Conservation (phyloP, 352 stramenopile species). For the Globisporangium apiculatum region DNA sequence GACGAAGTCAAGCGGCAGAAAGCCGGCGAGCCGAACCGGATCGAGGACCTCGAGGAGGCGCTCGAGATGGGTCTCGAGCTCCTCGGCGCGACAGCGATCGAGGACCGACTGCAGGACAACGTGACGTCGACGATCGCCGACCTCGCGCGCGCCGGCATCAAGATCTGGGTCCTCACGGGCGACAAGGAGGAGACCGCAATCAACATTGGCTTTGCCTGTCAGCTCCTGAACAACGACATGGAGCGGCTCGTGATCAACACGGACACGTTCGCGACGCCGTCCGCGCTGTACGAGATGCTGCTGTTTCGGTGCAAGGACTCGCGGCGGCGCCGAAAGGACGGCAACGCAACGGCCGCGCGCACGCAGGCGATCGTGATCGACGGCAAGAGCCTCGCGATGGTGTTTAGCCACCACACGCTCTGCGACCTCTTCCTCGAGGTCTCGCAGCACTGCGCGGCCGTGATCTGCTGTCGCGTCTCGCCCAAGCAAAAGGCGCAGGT, state of each 20-base stretch:
- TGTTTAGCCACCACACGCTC: slow-evolving; percentile 63
- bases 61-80: slow-evolving; percentile 68
- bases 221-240: slow-evolving; percentile 95
- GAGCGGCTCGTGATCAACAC: slow-evolving; percentile 80
- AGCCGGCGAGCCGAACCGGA: slow-evolving; percentile 49
- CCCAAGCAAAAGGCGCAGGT: slow-evolving; percentile 91
- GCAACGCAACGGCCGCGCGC: neutral
- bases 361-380: slow-evolving; percentile 70
- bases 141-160: slow-evolving; percentile 64
- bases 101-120: slow-evolving; percentile 74
- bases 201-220: slow-evolving; percentile 95
- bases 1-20: slow-evolving; percentile 57
- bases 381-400: slow-evolving; percentile 60
- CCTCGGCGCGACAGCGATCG: slow-evolving; percentile 73
- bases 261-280: slow-evolving; percentile 44
- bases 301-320: slow-evolving; percentile 34
- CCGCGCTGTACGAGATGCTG: slow-evolving; percentile 57
- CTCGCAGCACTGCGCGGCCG: slow-evolving; percentile 73
- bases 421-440: slow-evolving; percentile 82
- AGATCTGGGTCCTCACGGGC: slow-evolving; percentile 83
- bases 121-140: slow-evolving; percentile 74
- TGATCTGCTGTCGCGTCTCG: slow-evolving; percentile 89
- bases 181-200: slow-evolving; percentile 96
- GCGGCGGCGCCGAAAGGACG: slow-evolving; percentile 28
- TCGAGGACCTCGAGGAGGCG: slow-evolving; percentile 80